Evolutionary conservation across 1,284 basidiomycete genomes (phyloP).

Genomic region (Trichosporon sp.): DNA sequence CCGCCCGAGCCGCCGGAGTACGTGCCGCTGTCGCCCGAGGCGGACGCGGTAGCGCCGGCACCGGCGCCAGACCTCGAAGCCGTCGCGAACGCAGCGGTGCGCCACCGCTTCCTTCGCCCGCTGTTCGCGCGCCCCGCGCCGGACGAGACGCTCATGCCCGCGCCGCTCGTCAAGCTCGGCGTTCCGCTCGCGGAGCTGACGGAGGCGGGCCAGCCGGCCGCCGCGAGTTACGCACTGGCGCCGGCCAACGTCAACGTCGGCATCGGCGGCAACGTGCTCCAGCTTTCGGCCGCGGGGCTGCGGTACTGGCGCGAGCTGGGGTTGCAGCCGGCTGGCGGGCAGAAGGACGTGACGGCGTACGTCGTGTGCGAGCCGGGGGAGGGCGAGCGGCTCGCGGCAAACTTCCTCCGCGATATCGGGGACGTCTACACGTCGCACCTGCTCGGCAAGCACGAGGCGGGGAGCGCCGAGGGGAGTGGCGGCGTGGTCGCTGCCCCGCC

Average conservation of each 20-base stretch:
- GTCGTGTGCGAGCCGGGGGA: conserved; percentile 23
- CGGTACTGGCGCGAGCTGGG: conserved; percentile 44
- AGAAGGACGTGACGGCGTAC: conserved; percentile 32
- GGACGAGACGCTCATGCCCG: conserved; percentile 1
- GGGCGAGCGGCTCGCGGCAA: conserved; percentile 12
- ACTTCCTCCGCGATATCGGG: conserved; percentile 19
- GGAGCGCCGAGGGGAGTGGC: neutral
- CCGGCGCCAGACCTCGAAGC: conserved; percentile 10
- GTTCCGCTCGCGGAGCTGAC: conserved; percentile 14
- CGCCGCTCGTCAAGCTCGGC: conserved; percentile 14
- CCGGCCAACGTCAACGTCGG: conserved; percentile 25
- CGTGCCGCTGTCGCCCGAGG: conserved; percentile 3
- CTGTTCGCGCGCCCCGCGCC: neutral
- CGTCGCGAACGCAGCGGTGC: conserved; percentile 19
- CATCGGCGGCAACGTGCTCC: conserved; percentile 29
- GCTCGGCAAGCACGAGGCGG: conserved; percentile 8
- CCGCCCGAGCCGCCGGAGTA: neutral
- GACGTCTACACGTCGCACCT: conserved; percentile 21
- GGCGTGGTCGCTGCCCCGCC: conserved; percentile 2
- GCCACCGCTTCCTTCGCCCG: conserved; percentile 17
- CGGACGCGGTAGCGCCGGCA: neutral
- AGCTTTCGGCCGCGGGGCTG: conserved; percentile 30
- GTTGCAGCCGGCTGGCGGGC: conserved; percentile 37
- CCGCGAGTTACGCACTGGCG: conserved; percentile 8
- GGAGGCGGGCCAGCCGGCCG: neutral